phyloP scores from a whole-genome alignment of 345 rosid genomes.

The Eutrema heterophyllum region DNA sequence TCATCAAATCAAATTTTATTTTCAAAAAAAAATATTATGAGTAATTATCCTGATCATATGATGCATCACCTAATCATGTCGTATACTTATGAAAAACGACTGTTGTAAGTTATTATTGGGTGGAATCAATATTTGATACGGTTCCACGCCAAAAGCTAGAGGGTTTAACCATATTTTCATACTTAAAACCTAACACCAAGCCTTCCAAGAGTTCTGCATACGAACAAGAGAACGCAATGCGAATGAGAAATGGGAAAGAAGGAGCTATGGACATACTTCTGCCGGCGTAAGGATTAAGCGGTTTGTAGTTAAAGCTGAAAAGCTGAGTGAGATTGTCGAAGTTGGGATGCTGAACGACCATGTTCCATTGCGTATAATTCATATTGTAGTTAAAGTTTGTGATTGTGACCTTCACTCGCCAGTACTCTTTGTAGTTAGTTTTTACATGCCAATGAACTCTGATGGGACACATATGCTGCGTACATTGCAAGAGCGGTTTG shows the following conservation, averaged over 20 bases:
- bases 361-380: constrained; percentile 82
- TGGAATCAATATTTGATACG: not conserved
- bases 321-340: constrained; percentile 63
- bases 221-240: not conserved
- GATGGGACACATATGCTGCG: constrained; percentile 89
- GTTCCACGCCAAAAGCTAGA: not conserved
- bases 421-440: constrained; percentile 71
- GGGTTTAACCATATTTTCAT: not conserved
- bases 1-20: too few species aligned
- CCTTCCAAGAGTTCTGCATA: not conserved
- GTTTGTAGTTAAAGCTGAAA: constrained; percentile 69
- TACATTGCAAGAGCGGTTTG: constrained; percentile 63
- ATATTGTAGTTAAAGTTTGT: constrained; percentile 77
- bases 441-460: constrained; percentile 92
- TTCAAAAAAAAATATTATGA: too few species aligned
- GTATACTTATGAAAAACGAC: too few species aligned
- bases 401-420: constrained; percentile 77
- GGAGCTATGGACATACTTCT: constrained; percentile 54
- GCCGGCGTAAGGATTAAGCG: constrained; percentile 50
- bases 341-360: constrained; percentile 82
- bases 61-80: too few species aligned
- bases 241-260: not conserved
- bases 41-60: too few species aligned
- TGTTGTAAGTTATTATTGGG: not conserved
- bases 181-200: not conserved